Evolutionary conservation across 2,329 filamentous ascomycete genomes (phyloP).

Genomic region (Alternaria angustiovoidea): DNA sequence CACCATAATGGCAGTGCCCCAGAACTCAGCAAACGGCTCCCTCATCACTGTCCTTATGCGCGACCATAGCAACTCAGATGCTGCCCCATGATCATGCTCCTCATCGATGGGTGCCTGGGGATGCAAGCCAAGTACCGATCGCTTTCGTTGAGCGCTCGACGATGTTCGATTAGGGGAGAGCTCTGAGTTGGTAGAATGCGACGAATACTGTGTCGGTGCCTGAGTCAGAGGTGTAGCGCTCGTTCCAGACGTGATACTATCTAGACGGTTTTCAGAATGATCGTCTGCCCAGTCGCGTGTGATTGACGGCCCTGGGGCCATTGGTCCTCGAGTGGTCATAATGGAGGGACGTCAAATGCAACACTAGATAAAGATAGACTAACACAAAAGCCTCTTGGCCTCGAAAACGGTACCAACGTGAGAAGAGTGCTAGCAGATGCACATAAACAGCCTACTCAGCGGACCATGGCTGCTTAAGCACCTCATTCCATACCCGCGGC

Average conservation of each 20-base stretch:
- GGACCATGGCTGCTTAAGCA: constrained; percentile 11
- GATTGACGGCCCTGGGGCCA: constrained; percentile 26
- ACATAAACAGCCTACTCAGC: background rate
- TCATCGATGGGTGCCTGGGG: constrained; percentile 53
- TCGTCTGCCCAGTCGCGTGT: constrained; percentile 32
- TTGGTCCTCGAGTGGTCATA: constrained; percentile 23
- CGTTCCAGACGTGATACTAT: constrained; percentile 18
- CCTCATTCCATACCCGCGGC: constrained; percentile 9
- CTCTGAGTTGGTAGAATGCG: constrained; percentile 14
- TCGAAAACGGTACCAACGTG: background rate
- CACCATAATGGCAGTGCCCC: constrained; percentile 53
- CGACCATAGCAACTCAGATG: constrained; percentile 50
- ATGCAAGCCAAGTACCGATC: constrained; percentile 47
- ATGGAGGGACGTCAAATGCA: background rate
- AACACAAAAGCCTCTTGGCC: background rate
- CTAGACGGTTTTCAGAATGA: constrained; percentile 14
- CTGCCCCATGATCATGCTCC: constrained; percentile 50
- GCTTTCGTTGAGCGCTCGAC: constrained; percentile 30
- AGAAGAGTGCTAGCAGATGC: background rate
- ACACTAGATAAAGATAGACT: background rate
- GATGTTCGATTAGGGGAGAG: constrained; percentile 31
- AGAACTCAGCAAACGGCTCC: constrained; percentile 57
- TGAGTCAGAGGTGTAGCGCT: constrained; percentile 25
- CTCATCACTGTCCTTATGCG: constrained; percentile 48
- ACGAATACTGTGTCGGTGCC: constrained; percentile 29